phyloP scores from a whole-genome alignment of 2,329 filamentous ascomycete species.

The Raffaelea albimanens region DNA sequence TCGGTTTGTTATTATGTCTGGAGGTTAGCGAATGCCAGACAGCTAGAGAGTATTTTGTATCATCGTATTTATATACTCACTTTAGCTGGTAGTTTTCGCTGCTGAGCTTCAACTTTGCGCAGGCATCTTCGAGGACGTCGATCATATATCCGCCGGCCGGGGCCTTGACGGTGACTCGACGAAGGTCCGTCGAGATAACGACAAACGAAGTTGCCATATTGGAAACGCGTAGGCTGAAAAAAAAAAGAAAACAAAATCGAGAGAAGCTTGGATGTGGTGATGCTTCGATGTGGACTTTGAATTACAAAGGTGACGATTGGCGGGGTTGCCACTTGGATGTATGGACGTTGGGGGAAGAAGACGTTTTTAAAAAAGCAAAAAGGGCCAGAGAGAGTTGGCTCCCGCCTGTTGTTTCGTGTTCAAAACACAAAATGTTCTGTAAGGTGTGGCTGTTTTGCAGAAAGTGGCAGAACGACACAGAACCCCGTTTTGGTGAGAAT shows the following conservation, averaged over 20 bases:
- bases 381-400: too few relatives aligned
- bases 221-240: not conserved
- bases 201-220: slow-evolving; percentile 81
- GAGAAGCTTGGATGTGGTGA: not conserved
- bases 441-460: slow-evolving; percentile 2
- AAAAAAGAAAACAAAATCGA: too few relatives aligned
- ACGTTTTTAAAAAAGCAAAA: slow-evolving; percentile 20
- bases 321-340: not conserved
- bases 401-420: too few relatives aligned
- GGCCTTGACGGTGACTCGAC: slow-evolving; percentile 73
- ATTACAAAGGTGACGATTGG: not conserved
- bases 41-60: too few relatives aligned
- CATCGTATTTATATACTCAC: slow-evolving; percentile 32
- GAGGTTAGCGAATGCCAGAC: not conserved
- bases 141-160: slow-evolving; percentile 70
- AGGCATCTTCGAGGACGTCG: slow-evolving; percentile 82
- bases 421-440: too few relatives aligned
- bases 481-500: not conserved
- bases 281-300: not conserved
- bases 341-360: too few relatives aligned
- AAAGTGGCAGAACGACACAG: slow-evolving; percentile 8
- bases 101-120: slow-evolving; percentile 66
- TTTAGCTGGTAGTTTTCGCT: slow-evolving; percentile 73
- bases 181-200: slow-evolving; percentile 72
- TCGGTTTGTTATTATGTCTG: slow-evolving; percentile 71